Evolutionary conservation across 441 rosid genomes (phyloP).

Genomic region (California macrophylla): DNA sequence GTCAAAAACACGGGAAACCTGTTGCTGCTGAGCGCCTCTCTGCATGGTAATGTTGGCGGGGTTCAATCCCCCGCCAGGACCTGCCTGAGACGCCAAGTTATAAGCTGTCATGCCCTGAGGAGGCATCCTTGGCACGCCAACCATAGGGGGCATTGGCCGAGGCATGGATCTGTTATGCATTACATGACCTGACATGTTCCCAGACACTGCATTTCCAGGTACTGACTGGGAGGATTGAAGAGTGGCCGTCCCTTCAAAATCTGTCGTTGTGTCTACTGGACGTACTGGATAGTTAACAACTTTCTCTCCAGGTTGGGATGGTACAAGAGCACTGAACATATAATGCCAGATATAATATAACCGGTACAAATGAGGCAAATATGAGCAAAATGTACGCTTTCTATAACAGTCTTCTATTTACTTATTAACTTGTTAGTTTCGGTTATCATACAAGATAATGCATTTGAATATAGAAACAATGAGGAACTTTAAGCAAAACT

Average conservation of each 20-base stretch:
- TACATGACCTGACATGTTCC: slow-evolving; percentile 52
- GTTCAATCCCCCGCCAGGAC: slow-evolving; percentile 48
- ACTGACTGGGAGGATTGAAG: slow-evolving; percentile 71
- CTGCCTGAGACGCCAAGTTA: slow-evolving; percentile 53
- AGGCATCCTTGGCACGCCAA: slow-evolving; percentile 72
- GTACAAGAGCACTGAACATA: slow-evolving; percentile 44
- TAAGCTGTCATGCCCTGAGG: slow-evolving; percentile 58
- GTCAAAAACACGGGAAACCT: slow-evolving; percentile 13
- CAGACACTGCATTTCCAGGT: slow-evolving; percentile 46
- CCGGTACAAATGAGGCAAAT: slow-evolving; percentile 1
- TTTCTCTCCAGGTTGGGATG: slow-evolving; percentile 70
- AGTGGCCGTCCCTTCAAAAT: slow-evolving; percentile 81
- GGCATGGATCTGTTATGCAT: slow-evolving; percentile 54
- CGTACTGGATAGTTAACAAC: slow-evolving; percentile 70
- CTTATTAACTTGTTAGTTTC: not conserved
- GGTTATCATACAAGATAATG: not conserved
- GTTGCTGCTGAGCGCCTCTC: slow-evolving; percentile 61
- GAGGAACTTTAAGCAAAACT: not conserved
- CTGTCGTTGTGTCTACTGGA: slow-evolving; percentile 71
- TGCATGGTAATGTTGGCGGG: slow-evolving; percentile 63
- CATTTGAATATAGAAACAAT: not conserved
- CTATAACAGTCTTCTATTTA: not conserved
- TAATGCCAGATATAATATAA: not conserved
- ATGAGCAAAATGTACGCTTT: too few relatives aligned
- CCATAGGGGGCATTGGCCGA: slow-evolving; percentile 48